phyloP scores from a whole-genome alignment of 176 grass and related monocot genomes.

The Cenchrus americanus region DNA sequence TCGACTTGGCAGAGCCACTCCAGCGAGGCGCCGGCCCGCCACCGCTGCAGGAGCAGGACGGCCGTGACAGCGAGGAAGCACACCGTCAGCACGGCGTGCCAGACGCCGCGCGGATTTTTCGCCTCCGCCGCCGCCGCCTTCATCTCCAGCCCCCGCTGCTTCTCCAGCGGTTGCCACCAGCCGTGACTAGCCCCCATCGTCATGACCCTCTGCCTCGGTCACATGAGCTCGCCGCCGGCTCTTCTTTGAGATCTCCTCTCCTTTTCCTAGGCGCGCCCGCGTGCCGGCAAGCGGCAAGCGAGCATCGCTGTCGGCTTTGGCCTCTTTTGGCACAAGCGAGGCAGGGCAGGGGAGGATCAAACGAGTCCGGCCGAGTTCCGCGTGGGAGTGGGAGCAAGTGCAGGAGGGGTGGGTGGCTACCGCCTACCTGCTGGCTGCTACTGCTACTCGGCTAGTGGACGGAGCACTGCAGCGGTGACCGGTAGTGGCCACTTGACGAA shows the following conservation, averaged over 20 bases:
- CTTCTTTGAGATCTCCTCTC: neutral
- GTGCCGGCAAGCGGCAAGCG: neutral
- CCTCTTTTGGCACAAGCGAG: neutral
- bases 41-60: conserved; percentile 46
- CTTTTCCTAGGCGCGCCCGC: neutral
- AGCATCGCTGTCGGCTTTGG: neutral
- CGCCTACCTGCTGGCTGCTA: no score
- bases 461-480: neutral
- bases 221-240: neutral
- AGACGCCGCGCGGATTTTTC: neutral
- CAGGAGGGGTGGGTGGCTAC: no score
- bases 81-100: neutral
- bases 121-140: neutral
- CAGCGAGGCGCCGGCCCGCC: conserved; percentile 36
- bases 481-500: neutral
- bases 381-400: neutral
- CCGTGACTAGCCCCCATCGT: neutral
- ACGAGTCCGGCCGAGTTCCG: neutral
- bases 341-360: neutral
- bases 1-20: conserved; percentile 36
- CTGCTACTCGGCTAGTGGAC: neutral
- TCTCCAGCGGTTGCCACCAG: no score
- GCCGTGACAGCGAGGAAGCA: conserved; percentile 40
- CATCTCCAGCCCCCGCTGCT: neutral
- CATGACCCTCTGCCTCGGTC: neutral